phyloP scores from a whole-genome alignment of 140 eudicot species.

The Anethum foeniculum region DNA sequence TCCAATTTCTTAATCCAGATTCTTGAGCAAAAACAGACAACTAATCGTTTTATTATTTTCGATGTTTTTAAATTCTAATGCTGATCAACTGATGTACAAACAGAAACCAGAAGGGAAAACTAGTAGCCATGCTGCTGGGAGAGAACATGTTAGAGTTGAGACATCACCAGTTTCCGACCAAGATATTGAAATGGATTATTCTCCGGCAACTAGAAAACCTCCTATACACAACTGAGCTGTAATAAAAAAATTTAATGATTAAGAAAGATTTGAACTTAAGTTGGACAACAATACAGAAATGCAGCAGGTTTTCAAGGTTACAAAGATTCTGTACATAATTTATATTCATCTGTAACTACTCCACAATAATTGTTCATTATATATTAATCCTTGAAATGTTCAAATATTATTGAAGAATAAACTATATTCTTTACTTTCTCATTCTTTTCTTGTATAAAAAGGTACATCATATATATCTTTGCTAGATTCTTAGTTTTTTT shows the following conservation, averaged over 20 bases:
- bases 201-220: conserved; percentile 71
- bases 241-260: not conserved
- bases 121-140: not conserved
- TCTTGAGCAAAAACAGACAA: not conserved
- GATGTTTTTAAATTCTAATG: not conserved
- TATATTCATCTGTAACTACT: not conserved
- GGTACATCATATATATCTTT: too few relatives aligned
- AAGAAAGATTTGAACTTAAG: not conserved
- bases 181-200: conserved; percentile 57
- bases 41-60: too few relatives aligned
- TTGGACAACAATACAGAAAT: conserved; percentile 1
- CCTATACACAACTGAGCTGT: conserved; percentile 32
- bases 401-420: too few relatives aligned
- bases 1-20: not conserved
- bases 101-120: not conserved
- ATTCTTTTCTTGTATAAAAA: too few relatives aligned
- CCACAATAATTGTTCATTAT: not conserved
- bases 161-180: conserved; percentile 23
- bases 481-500: too few relatives aligned
- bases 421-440: too few relatives aligned
- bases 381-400: not conserved
- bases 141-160: not conserved
- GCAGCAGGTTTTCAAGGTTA: conserved; percentile 2
- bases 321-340: not conserved
- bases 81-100: not conserved